A percentile compares a stretch with the other conserved stretches of the same genome.
phyloP scores from a whole-genome alignment of 495 filamentous ascomycete species.

The Oidiodendron maius region DNA sequence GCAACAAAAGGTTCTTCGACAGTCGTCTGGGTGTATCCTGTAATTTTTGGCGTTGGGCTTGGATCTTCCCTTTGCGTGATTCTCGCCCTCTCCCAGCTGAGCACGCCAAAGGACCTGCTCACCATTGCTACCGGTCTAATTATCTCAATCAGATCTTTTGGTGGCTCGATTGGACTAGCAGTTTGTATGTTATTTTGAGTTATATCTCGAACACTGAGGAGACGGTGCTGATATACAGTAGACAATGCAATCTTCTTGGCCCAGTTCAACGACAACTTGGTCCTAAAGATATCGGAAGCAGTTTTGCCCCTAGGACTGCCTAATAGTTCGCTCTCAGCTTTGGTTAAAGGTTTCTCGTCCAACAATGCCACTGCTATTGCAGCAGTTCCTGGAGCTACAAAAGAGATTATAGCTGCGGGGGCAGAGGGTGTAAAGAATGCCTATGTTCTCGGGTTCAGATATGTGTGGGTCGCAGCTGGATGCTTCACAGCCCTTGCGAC shows the following conservation, averaged over 20 bases:
- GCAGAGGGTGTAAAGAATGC: constrained; percentile 19
- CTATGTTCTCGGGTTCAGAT: constrained; percentile 19
- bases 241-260: constrained; percentile 11
- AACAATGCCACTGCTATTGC: constrained; percentile 13
- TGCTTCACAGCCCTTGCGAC: constrained; percentile 22
- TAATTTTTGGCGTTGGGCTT: constrained; percentile 24
- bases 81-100: constrained; percentile 27
- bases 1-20: constrained; percentile 8
- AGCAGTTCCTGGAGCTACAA: constrained; percentile 17
- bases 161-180: constrained; percentile 28
- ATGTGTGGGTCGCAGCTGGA: constrained; percentile 26
- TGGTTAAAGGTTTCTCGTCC: constrained; percentile 15
- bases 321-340: constrained; percentile 4
- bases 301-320: constrained; percentile 15
- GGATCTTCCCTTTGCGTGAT: constrained; percentile 25
- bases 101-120: constrained; percentile 28
- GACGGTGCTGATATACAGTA: constrained; percentile 12
- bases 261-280: constrained; percentile 13
- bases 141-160: constrained; percentile 27
- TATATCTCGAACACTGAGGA: constrained; percentile 1
- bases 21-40: constrained; percentile 26
- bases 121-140: constrained; percentile 27
- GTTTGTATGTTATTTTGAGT: constrained; percentile 20
- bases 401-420: constrained; percentile 17
- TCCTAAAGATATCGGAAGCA: constrained; percentile 1